A percentile compares a stretch with the other conserved stretches of the same genome.
These are phyloP conservation scores for Styphnolobium japonicum DNA, from an alignment of 306 rosid genomes.

Conservation along the genomic window DNA sequence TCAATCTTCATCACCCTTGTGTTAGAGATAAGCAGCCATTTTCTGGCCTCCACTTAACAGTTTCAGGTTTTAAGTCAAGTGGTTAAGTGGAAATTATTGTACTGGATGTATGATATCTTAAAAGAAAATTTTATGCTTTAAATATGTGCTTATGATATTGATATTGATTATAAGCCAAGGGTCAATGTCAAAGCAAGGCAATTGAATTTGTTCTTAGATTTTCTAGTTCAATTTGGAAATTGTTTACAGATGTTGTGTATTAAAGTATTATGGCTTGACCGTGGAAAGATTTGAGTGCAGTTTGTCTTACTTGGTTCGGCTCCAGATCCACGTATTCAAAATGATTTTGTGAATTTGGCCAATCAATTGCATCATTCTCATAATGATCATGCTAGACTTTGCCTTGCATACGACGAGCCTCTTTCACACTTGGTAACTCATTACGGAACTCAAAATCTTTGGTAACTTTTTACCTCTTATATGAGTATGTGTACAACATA, in stretches of 20 bases:
- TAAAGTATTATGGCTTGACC: conserved; percentile 9
- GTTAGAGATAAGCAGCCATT: not conserved
- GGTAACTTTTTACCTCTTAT: not conserved
- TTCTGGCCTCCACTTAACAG: not conserved
- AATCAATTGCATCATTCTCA: conserved; percentile 65
- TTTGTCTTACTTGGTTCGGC: conserved; percentile 97
- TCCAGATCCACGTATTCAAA: conserved; percentile 95
- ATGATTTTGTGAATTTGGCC: conserved; percentile 82
- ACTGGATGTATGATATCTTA: conserved; percentile 1
- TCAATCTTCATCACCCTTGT: conserved; percentile 10
- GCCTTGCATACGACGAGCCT: conserved; percentile 93
- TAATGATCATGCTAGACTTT: conserved; percentile 66
- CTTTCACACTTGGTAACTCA: conserved; percentile 88
- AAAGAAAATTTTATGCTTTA: not conserved
- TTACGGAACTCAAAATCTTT: conserved; percentile 7
- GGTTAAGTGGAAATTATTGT: not conserved
- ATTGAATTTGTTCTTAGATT: conserved; percentile 9
- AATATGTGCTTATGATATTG: not conserved
- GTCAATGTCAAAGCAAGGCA: not conserved
- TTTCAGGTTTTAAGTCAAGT: conserved; percentile 9
- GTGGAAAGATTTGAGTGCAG: conserved; percentile 44
- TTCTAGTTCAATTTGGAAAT: not conserved
- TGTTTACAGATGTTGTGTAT: conserved; percentile 17
- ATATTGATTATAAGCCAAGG: conserved; percentile 18
- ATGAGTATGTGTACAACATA: conserved; percentile 17